Conservation (phyloP, 306 rosid species). For the Glycine tomentella region DNA sequence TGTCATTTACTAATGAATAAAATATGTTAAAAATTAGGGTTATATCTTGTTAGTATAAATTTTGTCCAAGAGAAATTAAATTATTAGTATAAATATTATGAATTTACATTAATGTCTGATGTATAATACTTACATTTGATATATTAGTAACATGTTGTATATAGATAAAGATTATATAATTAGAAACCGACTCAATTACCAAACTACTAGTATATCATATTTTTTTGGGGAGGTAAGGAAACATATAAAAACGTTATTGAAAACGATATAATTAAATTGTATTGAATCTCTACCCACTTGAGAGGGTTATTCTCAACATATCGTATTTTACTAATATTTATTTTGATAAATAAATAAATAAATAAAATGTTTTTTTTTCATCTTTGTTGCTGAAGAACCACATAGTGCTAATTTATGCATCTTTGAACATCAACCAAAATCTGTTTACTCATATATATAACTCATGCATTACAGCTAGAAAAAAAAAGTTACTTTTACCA, state of each 20-base stretch:
- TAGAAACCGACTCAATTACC: no score
- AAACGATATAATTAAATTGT: neutral
- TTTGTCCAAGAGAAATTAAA: neutral
- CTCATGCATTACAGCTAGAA: conserved; percentile 9
- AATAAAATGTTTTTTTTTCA: neutral
- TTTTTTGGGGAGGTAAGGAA: no score
- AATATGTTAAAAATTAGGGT: neutral
- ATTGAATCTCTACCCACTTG: neutral
- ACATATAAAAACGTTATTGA: neutral
- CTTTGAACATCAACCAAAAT: conserved; percentile 10
- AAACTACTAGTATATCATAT: no score
- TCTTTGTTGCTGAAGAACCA: neutral
- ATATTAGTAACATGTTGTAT: no score
- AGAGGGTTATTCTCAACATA: neutral
- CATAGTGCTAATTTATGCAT: neutral
- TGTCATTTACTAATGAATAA: neutral
- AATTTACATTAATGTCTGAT: neutral
- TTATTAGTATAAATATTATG: no score
- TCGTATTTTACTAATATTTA: neutral
- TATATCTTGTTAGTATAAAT: neutral
- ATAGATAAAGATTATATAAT: no score
- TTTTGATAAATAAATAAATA: neutral
- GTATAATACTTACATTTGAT: neutral
- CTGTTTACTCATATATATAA: conserved; percentile 5
- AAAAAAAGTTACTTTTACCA: conserved; percentile 11